Base-by-base conservation (phyloP, 768 basidiomycete species). In the Mycena alexandri region DNA sequence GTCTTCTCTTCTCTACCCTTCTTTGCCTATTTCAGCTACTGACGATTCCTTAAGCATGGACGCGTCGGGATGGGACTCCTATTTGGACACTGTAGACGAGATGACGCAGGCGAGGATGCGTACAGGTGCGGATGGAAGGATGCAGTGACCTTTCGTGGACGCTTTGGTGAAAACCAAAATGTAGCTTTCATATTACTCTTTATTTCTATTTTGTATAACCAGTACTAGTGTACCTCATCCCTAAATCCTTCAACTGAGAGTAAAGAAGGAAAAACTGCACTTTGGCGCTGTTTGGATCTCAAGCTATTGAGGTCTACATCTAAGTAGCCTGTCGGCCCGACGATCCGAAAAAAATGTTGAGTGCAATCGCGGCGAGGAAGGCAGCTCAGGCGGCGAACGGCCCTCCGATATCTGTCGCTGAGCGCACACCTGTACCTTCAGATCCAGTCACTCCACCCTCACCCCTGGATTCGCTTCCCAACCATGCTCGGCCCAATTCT, bases 321-420 rank as follows among this genome's bases (percentile, higher is more conserved):
- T n/a, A n/a, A n/a, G 25, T 16, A 13, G 8, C 1, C 38, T 13
- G 11, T 53, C n/a, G 36, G 52, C n/a, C 52, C 34, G 29, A 8
- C 11, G 9, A 9, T 25, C 29, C 10, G 11, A 33, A 9, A 24
- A 42, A 21, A 10, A 92, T 92, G 91, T 80, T 93, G 56, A 92
- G 90, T 73, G 91, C 92, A 3, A 80, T 93, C 53, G 91, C 91
- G 33, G 91, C 90, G 3, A 85, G 92, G 38, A 92, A 89, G 73
- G 89, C 89, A 6, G 83, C 88, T 43, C 79, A 80, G 68, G 79
- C 80, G 17, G 79, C 79, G 34, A 64, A 29, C 73, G 65, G 51
- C 2, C 29, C 14, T 41, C 5, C 19, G 65, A 61, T 42, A 50
- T 56, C 59, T 75, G 70, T 25, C 13, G 47, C 33, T 50, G 69